A percentile compares a stretch with the other conserved stretches of the same genome.
Evolutionary conservation across 805 yeast species (phyloP).

Genomic region (Torulaspora microellipsoides): DNA sequence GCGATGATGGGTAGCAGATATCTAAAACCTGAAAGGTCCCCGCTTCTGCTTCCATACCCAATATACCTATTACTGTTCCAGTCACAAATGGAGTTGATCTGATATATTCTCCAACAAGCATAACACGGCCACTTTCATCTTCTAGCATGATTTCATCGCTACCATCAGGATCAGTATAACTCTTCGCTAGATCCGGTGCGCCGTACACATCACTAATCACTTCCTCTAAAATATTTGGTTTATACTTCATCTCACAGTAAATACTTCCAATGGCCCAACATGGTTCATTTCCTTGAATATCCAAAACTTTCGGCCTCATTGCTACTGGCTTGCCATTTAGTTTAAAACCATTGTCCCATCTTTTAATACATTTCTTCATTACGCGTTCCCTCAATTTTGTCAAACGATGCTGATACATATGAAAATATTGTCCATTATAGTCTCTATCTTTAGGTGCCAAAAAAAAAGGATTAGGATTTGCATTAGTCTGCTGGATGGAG

Average conservation of each 20-base stretch:
- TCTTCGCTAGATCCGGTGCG: constrained; percentile 38
- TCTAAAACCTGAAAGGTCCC: constrained; percentile 86
- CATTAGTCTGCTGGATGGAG: constrained; percentile 14
- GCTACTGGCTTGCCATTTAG: constrained; percentile 37
- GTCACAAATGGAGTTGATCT: constrained; percentile 64
- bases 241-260: constrained; percentile 75
- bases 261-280: constrained; percentile 86
- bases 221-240: constrained; percentile 81
- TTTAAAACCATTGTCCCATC: constrained; percentile 51
- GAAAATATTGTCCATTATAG: constrained; percentile 55
- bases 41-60: constrained; percentile 79
- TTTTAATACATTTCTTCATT: constrained; percentile 41
- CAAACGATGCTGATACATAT: constrained; percentile 52
- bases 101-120: constrained; percentile 59
- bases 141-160: constrained; percentile 69
- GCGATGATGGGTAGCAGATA: constrained; percentile 61
- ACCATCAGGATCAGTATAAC: constrained; percentile 51
- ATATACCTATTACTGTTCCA: constrained; percentile 79
- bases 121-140: constrained; percentile 88
- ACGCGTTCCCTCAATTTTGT: constrained; percentile 44
- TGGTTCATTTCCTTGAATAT: constrained; percentile 42
- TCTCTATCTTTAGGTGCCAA: constrained; percentile 36
- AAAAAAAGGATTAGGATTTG: constrained; percentile 19
- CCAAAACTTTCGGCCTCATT: constrained; percentile 41
- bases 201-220: constrained; percentile 53